These are phyloP conservation scores for Fusarium palustre DNA, from an alignment of 2,329 filamentous ascomycete genomes.

Conservation along the genomic window DNA sequence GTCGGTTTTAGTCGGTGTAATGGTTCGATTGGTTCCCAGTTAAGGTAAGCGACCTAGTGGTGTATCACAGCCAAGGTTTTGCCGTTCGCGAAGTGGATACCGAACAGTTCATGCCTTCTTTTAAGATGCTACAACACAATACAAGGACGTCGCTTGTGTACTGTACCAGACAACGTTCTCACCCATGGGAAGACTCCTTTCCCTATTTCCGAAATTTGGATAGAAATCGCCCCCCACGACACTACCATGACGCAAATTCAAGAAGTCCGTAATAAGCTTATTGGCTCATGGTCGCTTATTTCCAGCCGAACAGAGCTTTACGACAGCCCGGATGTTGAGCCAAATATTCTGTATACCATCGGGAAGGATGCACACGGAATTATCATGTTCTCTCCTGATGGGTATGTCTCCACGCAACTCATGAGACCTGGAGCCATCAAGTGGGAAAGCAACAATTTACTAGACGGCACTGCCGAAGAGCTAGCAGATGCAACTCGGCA, in stretches of 20 bases:
- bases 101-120: neutral
- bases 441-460: neutral
- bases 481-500: conserved; percentile 1
- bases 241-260: neutral
- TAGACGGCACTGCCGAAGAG: neutral
- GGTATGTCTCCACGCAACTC: conserved; percentile 3
- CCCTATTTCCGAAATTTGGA: neutral
- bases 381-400: neutral
- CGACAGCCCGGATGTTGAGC: neutral
- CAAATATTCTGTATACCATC: neutral
- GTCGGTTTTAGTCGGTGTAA: conserved; percentile 1
- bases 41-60: neutral
- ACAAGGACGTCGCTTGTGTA: neutral
- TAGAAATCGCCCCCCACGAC: neutral
- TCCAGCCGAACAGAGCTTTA: conserved; percentile 9
- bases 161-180: neutral
- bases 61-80: neutral
- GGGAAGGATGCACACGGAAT: neutral
- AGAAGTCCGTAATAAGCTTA: conserved; percentile 4
- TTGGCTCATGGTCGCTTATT: conserved; percentile 3
- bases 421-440: conserved; percentile 1
- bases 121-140: neutral
- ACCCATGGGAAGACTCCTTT: neutral
- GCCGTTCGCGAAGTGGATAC: neutral
- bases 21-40: neutral